Percentiles rank a stretch among this genome's conserved stretches.
Evolutionary conservation across 257 asterid species (phyloP).

Genomic region (Voacanga thouarsii): DNA sequence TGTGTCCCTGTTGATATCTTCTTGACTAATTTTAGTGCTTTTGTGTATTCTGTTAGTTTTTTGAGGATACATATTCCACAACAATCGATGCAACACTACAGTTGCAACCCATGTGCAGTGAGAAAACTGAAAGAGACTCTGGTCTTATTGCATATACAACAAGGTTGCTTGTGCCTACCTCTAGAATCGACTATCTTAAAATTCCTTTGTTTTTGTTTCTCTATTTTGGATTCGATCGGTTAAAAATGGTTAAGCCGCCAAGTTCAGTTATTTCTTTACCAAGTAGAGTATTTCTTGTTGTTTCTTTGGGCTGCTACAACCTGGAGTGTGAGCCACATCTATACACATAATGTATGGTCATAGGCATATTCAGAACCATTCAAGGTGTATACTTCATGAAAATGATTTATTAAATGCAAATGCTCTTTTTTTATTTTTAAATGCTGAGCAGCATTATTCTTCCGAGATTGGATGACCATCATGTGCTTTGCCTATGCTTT

Average conservation of each 20-base stretch:
- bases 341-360: not conserved
- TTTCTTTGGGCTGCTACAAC: not conserved
- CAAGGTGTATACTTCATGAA: not conserved
- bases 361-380: not conserved
- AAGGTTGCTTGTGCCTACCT: slow-evolving; percentile 77
- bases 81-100: slow-evolving; percentile 85
- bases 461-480: not conserved
- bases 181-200: slow-evolving; percentile 86
- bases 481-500: not conserved
- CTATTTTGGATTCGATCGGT: not conserved
- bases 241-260: not conserved
- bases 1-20: not conserved
- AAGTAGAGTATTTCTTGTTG: not conserved
- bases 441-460: not conserved
- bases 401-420: not conserved
- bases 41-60: slow-evolving; percentile 39
- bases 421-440: not conserved
- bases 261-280: not conserved
- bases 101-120: slow-evolving; percentile 96
- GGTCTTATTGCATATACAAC: slow-evolving; percentile 82
- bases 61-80: slow-evolving; percentile 76
- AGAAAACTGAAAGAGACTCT: slow-evolving; percentile 86
- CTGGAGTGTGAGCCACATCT: not conserved
- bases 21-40: not conserved
- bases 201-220: not conserved